phyloP scores from a whole-genome alignment of 2,329 filamentous ascomycete genomes.

The Hypoxylon sp. region DNA sequence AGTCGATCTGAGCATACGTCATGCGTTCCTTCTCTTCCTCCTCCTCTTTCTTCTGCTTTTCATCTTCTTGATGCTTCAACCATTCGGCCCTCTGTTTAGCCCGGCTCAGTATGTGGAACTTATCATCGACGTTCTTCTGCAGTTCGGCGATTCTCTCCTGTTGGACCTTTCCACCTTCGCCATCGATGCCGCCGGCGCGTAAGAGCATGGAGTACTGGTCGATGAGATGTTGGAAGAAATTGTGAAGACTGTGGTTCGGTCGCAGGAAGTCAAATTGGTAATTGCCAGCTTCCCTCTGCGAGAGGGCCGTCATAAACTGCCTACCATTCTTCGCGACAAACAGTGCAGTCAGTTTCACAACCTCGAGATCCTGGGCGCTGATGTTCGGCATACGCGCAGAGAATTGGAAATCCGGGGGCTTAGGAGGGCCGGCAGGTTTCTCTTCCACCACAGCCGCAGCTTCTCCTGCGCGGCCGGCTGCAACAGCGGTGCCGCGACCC shows the following conservation, averaged over 20 bases:
- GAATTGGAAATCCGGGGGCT: conserved; percentile 90
- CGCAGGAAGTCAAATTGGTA: conserved; percentile 96
- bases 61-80: conserved; percentile 82
- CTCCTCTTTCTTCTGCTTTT: conserved; percentile 90
- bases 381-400: conserved; percentile 98
- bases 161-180: conserved; percentile 74
- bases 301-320: conserved; percentile 89
- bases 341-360: conserved; percentile 81
- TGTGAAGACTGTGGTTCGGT: conserved; percentile 94
- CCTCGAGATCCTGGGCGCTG: conserved; percentile 88
- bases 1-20: conserved; percentile 88
- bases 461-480: conserved; percentile 79
- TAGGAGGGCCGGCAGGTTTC: conserved; percentile 83
- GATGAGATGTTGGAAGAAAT: conserved; percentile 91
- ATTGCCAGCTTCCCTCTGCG: conserved; percentile 89
- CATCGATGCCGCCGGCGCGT: conserved; percentile 74
- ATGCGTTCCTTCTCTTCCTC: conserved; percentile 83
- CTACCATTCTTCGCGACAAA: conserved; percentile 95
- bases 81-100: conserved; percentile 91
- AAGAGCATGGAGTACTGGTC: conserved; percentile 92
- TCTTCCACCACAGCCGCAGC: conserved; percentile 64
- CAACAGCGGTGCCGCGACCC: conserved; percentile 82
- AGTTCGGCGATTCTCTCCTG: conserved; percentile 79
- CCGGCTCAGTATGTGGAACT: conserved; percentile 80
- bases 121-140: conserved; percentile 79